Evolutionary conservation across 192 early-diverging fungal genomes (phyloP), one percentile per base, ranked within the genome.

Genomic region (Allomyces macrogynus): DNA sequence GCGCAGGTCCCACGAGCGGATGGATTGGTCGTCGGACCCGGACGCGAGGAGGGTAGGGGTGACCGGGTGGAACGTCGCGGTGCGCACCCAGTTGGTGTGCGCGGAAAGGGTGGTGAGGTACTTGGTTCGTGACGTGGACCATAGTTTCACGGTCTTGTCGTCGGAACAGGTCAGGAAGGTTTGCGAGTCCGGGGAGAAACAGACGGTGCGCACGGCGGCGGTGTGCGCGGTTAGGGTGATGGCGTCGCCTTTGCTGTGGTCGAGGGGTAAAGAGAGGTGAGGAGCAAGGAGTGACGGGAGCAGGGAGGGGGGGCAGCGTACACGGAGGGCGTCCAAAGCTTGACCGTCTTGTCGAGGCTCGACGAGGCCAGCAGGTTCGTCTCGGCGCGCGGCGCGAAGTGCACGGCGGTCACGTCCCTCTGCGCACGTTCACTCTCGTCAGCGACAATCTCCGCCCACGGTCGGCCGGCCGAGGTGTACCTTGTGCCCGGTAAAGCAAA

Each of bases 171-270:
- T 83, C 16, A 83, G 63, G 0, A 83, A 63, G 1, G 67, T 44
- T 24, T 73, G 73, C 10, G 73, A 69, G 67, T 83, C 81, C 0
- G 62, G 61, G 7, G 81, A 83, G 65, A 83, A 83, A 61, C 76
- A 73, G 0, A 83, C 81, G 7, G 71, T 70, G 12, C 81, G 66
- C 22, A 83, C 80, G 2, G 81, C 40, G 12, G 80, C 78, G n/a
- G 80, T 79, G 67, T 83, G 81, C 14, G 81, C 81, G 60, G 77
- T 83, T 62, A 83, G 81, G 10, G 78, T 74, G 5, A 75, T 76
- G 2, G 80, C 81, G 67, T 83, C 81, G 26, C 81, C 81, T 61
- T 82, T 82, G 22, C 80, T 82, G n/a, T n/a, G n/a, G n/a, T n/a
- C n/a, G n/a, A n/a, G n/a, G n/a, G n/a, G n/a, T n/a, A n/a, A n/a